A percentile compares a stretch with the other conserved stretches of the same genome.
These are phyloP conservation scores for Axilococcus clingmanii DNA, from an alignment of 139 green algal species.

Conservation along the genomic window DNA sequence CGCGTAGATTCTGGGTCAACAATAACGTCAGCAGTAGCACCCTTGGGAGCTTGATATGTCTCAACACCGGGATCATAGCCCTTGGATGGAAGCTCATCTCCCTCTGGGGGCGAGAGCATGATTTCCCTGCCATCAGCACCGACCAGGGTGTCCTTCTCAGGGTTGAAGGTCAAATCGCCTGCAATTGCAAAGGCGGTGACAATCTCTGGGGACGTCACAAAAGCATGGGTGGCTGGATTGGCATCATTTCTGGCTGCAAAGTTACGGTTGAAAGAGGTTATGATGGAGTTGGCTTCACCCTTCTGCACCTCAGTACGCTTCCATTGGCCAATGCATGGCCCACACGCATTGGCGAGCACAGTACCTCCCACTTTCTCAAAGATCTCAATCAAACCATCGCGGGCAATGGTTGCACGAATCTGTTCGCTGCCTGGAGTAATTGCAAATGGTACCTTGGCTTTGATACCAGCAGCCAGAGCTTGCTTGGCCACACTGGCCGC, in stretches of 20 bases:
- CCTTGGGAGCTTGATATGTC: conserved; percentile 56
- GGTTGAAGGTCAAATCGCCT: conserved; percentile 91
- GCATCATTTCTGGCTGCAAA: conserved; percentile 90
- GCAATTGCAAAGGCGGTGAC: conserved; percentile 79
- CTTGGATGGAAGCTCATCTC: conserved; percentile 76
- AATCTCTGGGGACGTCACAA: conserved; percentile 87
- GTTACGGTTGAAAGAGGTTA: conserved; percentile 94
- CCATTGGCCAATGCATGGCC: conserved; percentile 94
- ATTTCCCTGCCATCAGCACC: conserved; percentile 78
- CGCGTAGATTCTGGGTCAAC: conserved; percentile 68
- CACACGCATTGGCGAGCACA: conserved; percentile 90
- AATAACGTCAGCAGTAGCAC: conserved; percentile 22
- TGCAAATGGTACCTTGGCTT: conserved; percentile 87
- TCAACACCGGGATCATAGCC: conserved; percentile 72
- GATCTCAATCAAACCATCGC: conserved; percentile 81
- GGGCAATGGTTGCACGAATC: conserved; percentile 86
- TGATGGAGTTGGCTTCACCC: conserved; percentile 83
- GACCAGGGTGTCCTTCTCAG: conserved; percentile 71
- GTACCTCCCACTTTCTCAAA: conserved; percentile 88
- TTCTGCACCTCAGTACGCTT: conserved; percentile 86
- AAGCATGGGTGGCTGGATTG: conserved; percentile 86
- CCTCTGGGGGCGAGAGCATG: conserved; percentile 58
- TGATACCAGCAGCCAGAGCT: conserved; percentile 73
- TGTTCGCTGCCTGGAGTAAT: conserved; percentile 87
- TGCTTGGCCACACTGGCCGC: conserved; percentile 69